Evolutionary conservation across 2,329 filamentous ascomycete genomes (phyloP), one percentile per base, ranked within the genome.

Genomic region (Nigrograna mackinnonii): DNA sequence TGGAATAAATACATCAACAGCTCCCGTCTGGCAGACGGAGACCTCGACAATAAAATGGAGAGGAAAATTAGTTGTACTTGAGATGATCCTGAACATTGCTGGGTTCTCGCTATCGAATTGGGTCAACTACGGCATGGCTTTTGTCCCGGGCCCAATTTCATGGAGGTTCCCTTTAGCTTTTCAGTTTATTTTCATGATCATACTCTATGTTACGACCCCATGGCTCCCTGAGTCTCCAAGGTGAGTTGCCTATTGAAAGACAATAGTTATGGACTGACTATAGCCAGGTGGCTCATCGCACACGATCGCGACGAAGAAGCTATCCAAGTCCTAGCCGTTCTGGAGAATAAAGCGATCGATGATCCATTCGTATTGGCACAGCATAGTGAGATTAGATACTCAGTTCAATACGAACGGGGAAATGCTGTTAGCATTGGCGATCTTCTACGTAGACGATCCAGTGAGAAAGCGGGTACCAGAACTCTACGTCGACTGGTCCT

Each of bases 41-140:
- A 53, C 53, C 73, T 34, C 28, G 71, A 5, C 67, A 64, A 38
- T 73, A 76, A 0, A 75, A 72, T 54, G 80, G 79, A 62, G 73
- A 78, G 50, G 79, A 78, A 52, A 72, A 79, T 36, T 62, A 80
- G 43, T 82, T 50, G 80, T 78, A 61, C 78, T 80, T 35, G 77
- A 71, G 56, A 74, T 70, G 57, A 74, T 73, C 59, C 64, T 67
- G 19, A 71, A 75, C 33, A 70, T 72, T 17, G 69, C 74, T 32
- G 73, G 73, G 35, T 73, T 69, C 18, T 55, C 68, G 24, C 72
- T 75, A 37, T 70, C 71, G 6, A 75, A 75, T 55, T 73, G 47
- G 13, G 46, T 60, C 36, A 59, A 52, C 3, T 40, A 56, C 7
- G 43, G 43, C 11, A 52, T 60, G 44, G 56, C 55, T 6, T 44